Evolutionary conservation across 1,139 yeast species (phyloP), one percentile per base, ranked within the genome.

Genomic region (Kodamaea arcana): DNA sequence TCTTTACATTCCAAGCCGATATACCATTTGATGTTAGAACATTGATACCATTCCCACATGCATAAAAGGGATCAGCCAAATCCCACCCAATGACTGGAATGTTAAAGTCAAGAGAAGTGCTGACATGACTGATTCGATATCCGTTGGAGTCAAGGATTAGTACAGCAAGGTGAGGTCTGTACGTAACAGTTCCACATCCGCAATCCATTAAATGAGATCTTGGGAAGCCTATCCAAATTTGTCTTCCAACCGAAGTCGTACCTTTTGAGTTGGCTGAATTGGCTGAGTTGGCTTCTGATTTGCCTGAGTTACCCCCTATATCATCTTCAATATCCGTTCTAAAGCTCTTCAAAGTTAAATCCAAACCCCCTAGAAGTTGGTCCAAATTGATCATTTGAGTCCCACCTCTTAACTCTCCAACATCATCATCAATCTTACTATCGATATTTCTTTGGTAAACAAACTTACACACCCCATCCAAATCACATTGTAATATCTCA

Each of bases 51-150:
- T 29, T 40, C 8, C 42, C 39, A 31, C 57, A 53, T 4, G 43
- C 35, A 10, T 44, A 42, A 5, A 36, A 33, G 3, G 54, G 51
- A 10, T 41, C 35, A 5, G 26, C 27, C n/a, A 40, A 32, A 16
- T 48, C 45, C 54, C 57, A 55, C 5, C 54, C 51, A 18, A 47
- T 35, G 7, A 53, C 44, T 3, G 51, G 51, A 4, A 51, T 35
- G 13, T 44, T 57, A 35, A 69, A 62, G 0, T 68, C 59, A 9
- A 64, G 50, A 2, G 62, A 65, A 0, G 69, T 56, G 33, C 69
- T 58, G 3, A 63, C 51, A 18, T 52, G 56, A 13, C 48, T 46
- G 13, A 50, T 31, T 27, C 43, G 43, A 35, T 50, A 67, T 18
- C 48, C 10, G 28, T 29, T 30, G 14, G 30, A 27, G 30, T 54